Conservation (phyloP, 1,284 basidiomycete genomes). For the Ceratobasidium papillatum region DNA sequence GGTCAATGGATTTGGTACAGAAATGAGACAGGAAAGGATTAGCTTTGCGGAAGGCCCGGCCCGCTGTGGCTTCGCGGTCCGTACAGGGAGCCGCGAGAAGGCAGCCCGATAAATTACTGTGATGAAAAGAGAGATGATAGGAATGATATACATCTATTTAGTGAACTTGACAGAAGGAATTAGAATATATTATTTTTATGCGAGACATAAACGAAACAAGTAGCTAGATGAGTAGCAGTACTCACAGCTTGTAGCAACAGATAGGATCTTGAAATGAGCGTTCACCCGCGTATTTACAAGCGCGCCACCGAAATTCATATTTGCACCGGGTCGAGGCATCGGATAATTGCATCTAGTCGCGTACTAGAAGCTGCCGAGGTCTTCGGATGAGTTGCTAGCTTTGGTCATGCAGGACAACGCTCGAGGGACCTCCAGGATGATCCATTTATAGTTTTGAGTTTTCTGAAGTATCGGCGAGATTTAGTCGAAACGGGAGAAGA, state of each 20-base stretch:
- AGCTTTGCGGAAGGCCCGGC: slow-evolving; percentile 14
- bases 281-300: too few species aligned
- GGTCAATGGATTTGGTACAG: background rate
- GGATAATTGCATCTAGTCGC: background rate
- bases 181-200: too few species aligned
- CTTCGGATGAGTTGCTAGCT: too few species aligned
- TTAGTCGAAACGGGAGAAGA: too few species aligned
- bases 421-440: too few species aligned
- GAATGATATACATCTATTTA: too few species aligned
- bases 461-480: too few species aligned
- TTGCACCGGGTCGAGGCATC: background rate
- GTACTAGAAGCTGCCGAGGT: background rate
- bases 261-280: too few species aligned
- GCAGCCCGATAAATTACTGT: background rate
- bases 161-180: too few species aligned
- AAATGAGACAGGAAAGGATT: background rate
- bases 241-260: too few species aligned
- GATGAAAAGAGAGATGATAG: background rate
- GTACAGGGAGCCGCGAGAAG: slow-evolving; percentile 1
- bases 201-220: too few species aligned
- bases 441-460: too few species aligned
- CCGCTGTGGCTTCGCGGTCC: slow-evolving; percentile 18
- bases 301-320: background rate
- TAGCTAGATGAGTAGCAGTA: background rate
- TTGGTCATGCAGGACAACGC: background rate